These are phyloP conservation scores for Pyrus hybrid DNA, from an alignment of 331 rosid species.

Conservation along the genomic window DNA sequence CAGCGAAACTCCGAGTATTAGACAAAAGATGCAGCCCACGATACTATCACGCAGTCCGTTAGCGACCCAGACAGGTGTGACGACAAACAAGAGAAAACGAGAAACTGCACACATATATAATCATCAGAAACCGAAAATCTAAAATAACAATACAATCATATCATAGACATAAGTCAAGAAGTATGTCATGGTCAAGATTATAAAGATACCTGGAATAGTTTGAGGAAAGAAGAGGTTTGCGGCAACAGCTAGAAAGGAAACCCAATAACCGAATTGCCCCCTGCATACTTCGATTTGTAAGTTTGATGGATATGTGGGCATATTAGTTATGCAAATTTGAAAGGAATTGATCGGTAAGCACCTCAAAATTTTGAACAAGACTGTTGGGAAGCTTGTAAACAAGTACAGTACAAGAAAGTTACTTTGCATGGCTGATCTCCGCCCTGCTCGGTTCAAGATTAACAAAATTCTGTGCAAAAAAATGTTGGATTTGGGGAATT, in stretches of 20 bases:
- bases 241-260: constrained; percentile 31
- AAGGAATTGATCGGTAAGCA: constrained; percentile 1
- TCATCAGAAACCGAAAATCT: neutral
- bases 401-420: constrained; percentile 31
- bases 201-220: constrained; percentile 26
- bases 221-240: constrained; percentile 33
- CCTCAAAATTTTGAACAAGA: constrained; percentile 34
- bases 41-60: constrained; percentile 29
- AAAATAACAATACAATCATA: neutral
- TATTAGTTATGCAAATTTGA: neutral
- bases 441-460: constrained; percentile 28
- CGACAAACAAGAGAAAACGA: constrained; percentile 34
- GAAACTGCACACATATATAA: constrained; percentile 25
- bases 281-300: constrained; percentile 17
- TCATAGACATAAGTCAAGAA: neutral
- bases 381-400: constrained; percentile 35
- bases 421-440: constrained; percentile 28
- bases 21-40: constrained; percentile 30
- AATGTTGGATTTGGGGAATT: neutral
- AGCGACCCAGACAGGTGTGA: constrained; percentile 30
- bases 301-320: neutral
- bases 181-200: neutral
- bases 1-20: constrained; percentile 18
- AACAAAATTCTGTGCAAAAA: constrained; percentile 28
- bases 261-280: constrained; percentile 43